A percentile compares a stretch with the other conserved stretches of the same genome.
Evolutionary conservation across 2,329 filamentous ascomycete genomes (phyloP).

Genomic region (Trichoderma koningiopsis): DNA sequence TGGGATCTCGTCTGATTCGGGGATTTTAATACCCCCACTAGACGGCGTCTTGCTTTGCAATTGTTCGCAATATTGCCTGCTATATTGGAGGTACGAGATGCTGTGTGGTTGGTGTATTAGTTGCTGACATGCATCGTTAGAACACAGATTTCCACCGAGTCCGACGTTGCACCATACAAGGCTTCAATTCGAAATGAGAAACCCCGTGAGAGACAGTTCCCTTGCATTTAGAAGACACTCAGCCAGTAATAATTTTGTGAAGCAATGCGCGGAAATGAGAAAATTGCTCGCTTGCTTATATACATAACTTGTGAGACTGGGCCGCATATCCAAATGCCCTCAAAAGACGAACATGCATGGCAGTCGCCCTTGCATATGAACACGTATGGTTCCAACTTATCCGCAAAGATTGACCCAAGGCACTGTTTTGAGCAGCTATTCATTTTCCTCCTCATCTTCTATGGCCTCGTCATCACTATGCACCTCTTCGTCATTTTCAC

Average conservation of each 20-base stretch:
- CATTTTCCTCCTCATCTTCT: neutral
- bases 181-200: neutral
- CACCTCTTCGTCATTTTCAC: conserved; percentile 30
- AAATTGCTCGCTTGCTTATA: neutral
- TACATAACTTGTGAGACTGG: neutral
- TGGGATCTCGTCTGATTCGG: neutral
- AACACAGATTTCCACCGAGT: neutral
- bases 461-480: conserved; percentile 7
- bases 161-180: neutral
- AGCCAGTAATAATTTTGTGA: neutral
- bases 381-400: neutral
- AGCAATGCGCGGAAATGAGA: neutral
- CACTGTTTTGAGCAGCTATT: neutral
- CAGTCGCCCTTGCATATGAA: neutral
- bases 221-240: neutral
- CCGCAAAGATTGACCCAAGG: neutral
- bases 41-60: neutral
- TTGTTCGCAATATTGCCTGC: neutral
- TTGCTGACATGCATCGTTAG: neutral
- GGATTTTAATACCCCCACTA: neutral
- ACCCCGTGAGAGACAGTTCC: neutral
- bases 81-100: neutral
- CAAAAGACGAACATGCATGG: neutral
- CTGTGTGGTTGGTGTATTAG: neutral
- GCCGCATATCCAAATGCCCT: neutral